Base-by-base conservation (phyloP, 2,329 filamentous ascomycete species). In the Bipolaris gigantea region DNA sequence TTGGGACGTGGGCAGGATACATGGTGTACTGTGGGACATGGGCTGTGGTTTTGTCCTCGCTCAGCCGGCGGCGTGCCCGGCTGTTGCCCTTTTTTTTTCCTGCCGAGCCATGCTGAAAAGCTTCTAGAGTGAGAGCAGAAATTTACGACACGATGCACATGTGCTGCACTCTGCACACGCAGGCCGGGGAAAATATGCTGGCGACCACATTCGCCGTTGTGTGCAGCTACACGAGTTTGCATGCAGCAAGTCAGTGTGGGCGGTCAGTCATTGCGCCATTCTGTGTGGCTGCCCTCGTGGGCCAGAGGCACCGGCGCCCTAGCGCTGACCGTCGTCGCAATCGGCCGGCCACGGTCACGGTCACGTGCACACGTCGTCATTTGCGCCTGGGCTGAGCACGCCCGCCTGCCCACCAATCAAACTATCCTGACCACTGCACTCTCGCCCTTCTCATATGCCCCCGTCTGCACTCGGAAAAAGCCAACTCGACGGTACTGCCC, bases 1-100 rank as follows among this genome's bases (percentile, higher is more conserved):
- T 72, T 68, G 71, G 49, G 65, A 66, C 65, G 69, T 63, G 42
- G 67, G 68, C 62, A 61, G 68, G 68, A 73, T 73, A 30, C 27
- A 30, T 30, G 27, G 27, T 9, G n/a, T 30, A 33, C 34, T 18
- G 67, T 62, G 71, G 57, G 64, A 63, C 57, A 53, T 58, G 42
- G 21, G 50, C 41, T 19, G n/a, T 38, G n/a, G 8, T 18, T 41
- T 10, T 50, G 60, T 58, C 55, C 59, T 57, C 58, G 48, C 50
- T 45, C 48, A 54, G 10, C 53, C 44, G 53, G 56, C 58, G 58
- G 69, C 66, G 60, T 63, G 68, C 71, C 69, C 58, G 32, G 49
- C 55, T 42, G 33, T 38, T 40, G 42, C 43, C 43, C 25, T 25
- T 52, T 55, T 55, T 54, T 54, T 50, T 54, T 30, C 34, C 43